Evolutionary conservation across 345 rosid genomes (phyloP).

Genomic region (Ceriops zippeliana): DNA sequence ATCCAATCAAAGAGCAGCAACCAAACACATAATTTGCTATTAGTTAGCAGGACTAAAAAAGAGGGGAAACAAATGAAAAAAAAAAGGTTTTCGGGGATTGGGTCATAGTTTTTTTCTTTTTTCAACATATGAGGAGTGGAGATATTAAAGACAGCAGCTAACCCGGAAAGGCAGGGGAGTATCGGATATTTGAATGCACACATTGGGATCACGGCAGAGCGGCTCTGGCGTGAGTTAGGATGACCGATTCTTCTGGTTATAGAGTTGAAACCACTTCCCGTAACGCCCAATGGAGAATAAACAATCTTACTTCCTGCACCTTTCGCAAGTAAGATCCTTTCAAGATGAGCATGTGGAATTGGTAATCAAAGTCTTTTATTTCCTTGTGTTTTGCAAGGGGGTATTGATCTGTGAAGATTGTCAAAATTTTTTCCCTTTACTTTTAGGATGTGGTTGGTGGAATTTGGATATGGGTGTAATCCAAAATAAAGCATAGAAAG

Average conservation of each 20-base stretch:
- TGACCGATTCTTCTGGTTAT: slow-evolving; percentile 83
- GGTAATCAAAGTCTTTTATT: slow-evolving; percentile 32
- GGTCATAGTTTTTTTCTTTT: slow-evolving; percentile 2
- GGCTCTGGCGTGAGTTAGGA: slow-evolving; percentile 78
- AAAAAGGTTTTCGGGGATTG: neutral
- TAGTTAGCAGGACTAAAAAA: neutral
- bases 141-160: slow-evolving; percentile 29
- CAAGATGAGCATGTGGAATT: slow-evolving; percentile 93
- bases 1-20: neutral
- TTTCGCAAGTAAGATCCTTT: slow-evolving; percentile 96
- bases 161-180: slow-evolving; percentile 91
- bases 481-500: no score
- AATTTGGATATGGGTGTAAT: no score
- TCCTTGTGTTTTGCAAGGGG: neutral
- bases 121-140: slow-evolving; percentile 3
- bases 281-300: slow-evolving; percentile 97
- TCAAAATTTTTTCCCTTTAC: neutral
- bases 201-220: slow-evolving; percentile 60
- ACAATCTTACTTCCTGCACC: slow-evolving; percentile 69
- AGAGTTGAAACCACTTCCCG: slow-evolving; percentile 84
- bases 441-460: neutral
- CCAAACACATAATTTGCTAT: neutral
- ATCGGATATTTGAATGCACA: slow-evolving; percentile 71
- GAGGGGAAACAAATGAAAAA: no score
- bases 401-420: neutral